Evolutionary conservation across 2,329 filamentous ascomycete genomes (phyloP), one percentile per base, ranked within the genome.

Genomic region (Alternaria metachromatica): DNA sequence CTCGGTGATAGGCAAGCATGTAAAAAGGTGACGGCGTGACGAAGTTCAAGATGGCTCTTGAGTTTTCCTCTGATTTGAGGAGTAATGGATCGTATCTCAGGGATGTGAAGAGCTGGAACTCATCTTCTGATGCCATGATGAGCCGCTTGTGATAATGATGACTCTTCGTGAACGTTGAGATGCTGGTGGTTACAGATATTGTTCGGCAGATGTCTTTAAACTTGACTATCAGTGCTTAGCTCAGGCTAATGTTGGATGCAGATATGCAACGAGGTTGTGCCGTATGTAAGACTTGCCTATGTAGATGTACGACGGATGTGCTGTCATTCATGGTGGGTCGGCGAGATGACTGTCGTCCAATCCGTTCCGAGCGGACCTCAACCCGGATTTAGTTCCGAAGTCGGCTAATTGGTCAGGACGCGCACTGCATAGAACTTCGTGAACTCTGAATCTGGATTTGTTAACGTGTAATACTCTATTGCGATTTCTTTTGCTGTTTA

Each of bases 1-100:
- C 91, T 49, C 89, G 87, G 78, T 97, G 94, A 70, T 90, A 90
- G 62, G 89, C 84, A 15, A 96, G 86, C 85, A 96, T 93, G 79
- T 96, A 96, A 70, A 93, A 89, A 0, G 90, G 87, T 9, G 88
- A 92, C 7, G 82, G 74, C 25, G 83, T 80, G 25, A 73, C 67
- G 70, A 82, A 84, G 72, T 89, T 89, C 81, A 77, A 74, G 56
- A 64, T 70, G 41, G 70, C 71, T 46, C 84, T 90, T 18, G 83
- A 86, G 57, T 81, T 82, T 59, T 80, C 75, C 1, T 60, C 15
- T 3, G 76, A 79, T 13, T 64, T 61, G 1, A 78, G 68, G 11
- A 81, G 79, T 15, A 79, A 62, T 2, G 77, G 76, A 49, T 82
- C 80, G 58, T 80, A 80, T 48, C 80, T 76, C 26, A 82, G 65